A percentile compares a stretch with the other conserved stretches of the same genome.
phyloP scores from a whole-genome alignment of 2,329 filamentous ascomycete genomes.

The Elsinoe perseae region DNA sequence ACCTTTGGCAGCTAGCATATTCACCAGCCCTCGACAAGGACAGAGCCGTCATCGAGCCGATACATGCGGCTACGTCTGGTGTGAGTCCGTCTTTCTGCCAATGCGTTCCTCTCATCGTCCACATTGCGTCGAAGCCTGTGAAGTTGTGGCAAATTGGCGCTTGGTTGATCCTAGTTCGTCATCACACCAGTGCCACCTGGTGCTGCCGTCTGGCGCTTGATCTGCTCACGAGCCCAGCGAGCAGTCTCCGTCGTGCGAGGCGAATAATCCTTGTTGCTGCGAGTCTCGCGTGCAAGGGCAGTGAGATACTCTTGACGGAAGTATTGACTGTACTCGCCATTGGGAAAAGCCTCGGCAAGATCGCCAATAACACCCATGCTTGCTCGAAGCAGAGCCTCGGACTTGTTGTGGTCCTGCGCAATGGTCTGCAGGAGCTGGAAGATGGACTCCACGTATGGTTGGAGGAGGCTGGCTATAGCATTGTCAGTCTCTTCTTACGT shows the following conservation, averaged over 20 bases:
- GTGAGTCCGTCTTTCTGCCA: too few species aligned
- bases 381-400: conserved; percentile 85
- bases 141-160: not conserved
- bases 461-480: conserved; percentile 56
- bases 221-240: conserved; percentile 93
- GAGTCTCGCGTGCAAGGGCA: conserved; percentile 82
- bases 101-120: too few species aligned
- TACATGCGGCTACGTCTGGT: too few species aligned
- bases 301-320: conserved; percentile 92
- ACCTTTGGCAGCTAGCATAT: too few species aligned
- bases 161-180: not conserved
- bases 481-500: conserved; percentile 24
- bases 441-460: conserved; percentile 73
- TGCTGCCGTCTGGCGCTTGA: conserved; percentile 66
- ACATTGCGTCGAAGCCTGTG: not conserved
- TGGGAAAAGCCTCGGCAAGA: conserved; percentile 85
- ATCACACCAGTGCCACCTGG: conserved; percentile 1
- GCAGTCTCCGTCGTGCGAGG: conserved; percentile 85
- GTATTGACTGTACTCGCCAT: conserved; percentile 72
- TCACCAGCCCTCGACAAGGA: too few species aligned
- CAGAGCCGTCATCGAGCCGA: too few species aligned
- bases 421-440: conserved; percentile 80
- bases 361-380: conserved; percentile 97
- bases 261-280: conserved; percentile 79
- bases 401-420: conserved; percentile 74